Base-by-base conservation (phyloP, 2,329 filamentous ascomycete genomes). In the Exserohilum turcica region DNA sequence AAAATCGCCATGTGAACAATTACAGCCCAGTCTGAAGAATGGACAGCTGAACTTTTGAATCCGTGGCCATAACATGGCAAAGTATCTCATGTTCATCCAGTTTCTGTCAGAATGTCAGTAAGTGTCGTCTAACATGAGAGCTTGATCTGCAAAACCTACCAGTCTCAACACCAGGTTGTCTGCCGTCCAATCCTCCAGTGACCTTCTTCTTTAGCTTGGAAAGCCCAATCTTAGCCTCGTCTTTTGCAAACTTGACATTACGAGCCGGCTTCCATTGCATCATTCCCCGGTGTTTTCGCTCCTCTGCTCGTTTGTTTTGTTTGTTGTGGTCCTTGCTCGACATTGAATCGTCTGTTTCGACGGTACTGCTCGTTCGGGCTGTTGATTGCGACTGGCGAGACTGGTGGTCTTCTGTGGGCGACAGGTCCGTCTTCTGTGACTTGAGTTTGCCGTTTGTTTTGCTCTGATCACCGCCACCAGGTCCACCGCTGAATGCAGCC, bases 251-350 rank as follows among this genome's bases (percentile, higher is more conserved):
- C 61, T 87, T 86, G 18, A 86, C 80, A 70, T 96, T 96, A 35
- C 93, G 82, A 71, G 92, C 89, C 0, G 93, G 92, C 68, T 87
- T 90, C 92, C 92, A 97, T 74, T 97, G 93, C 91, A 97, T 96
- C 70, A 96, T 67, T 0, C 93, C 93, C 9, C 92, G 83, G 64
- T 97, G 92, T 76, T 92, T 91, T 0, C 92, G 84, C 72, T 92
- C 88, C 71, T 97, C 81, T 39, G 78, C 77, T 42, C 89, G 86
- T 58, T 88, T 85, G 69, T 87, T 91, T 57, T 86, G 82, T 51
- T 80, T 80, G 64, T 85, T 86, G 71, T 88, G 85, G 18, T 87
- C 82, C 70, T 86, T 86, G 68, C 55, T 61, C 33, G 64, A 73
- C 50, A 46, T 68, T 1, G 59, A 49, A 19, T 40, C 39, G 31